Base-by-base conservation (phyloP, 1,284 basidiomycete species). In the Sanghuangporus weigelae region DNA sequence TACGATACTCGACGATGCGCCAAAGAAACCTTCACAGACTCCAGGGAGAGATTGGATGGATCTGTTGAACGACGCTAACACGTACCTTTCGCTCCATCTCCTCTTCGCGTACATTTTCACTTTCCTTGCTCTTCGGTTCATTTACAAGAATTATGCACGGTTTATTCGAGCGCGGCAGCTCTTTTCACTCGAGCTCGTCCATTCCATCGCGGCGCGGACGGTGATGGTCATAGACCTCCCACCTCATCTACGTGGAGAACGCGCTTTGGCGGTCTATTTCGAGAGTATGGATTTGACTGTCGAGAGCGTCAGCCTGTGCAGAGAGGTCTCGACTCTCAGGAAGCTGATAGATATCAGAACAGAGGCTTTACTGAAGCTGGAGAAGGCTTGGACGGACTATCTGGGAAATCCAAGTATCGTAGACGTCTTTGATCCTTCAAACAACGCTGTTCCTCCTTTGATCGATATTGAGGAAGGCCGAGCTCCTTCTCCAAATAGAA, bases 31-130 rank as follows among this genome's bases (percentile, higher is more conserved):
- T 7, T 48, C 57, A 16, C 49, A 64, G 21, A 38, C 35, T 26
- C 36, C 71, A 40, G 72, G 73, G 21, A 78, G 76, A 40, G 86
- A 91, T 72, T 93, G 91, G 91, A 80, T 91, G 48, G 93, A 94
- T 71, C 81, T 95, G 48, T 85, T 96, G 71, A 89, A 84, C 69
- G 92, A 95, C 71, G 90, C 93, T 21, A 89, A 91, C 73, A 88
- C 91, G 0, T 94, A 93, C 68, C 86, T 94, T 51, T 87, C 89
- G 0, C 81, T 94, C 14, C 96, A 99, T 73, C 85, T 99, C 59
- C 73, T 94, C 63, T 96, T 97, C 79, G 95, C 95, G 2, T 98
- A 96, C 76, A 78, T 96, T 57, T 96, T 98, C 80, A 95, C 95
- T 1, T 71, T 88, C 55, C 84, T 98, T 59, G 85, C 93, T 0